These are phyloP conservation scores for Urochloa ruziziensis DNA, from an alignment of 176 grass and related monocot species.

Conservation along the genomic window DNA sequence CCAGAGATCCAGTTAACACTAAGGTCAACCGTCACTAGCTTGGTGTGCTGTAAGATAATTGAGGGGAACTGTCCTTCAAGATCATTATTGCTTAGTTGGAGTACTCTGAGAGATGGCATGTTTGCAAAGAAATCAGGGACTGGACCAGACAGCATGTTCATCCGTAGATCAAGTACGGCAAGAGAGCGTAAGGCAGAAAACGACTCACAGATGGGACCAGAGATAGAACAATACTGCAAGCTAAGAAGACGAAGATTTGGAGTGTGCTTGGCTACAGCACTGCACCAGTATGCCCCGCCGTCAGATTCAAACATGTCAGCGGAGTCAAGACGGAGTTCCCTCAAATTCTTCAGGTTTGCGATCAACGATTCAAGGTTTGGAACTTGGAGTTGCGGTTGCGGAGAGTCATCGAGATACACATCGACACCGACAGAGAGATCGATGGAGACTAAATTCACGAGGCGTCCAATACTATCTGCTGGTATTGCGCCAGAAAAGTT, in stretches of 20 bases:
- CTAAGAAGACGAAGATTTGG: background rate
- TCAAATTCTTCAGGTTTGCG: background rate
- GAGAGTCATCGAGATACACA: too few species aligned
- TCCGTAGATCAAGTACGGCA: background rate
- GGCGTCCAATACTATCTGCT: too few species aligned
- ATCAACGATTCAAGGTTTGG: too few species aligned
- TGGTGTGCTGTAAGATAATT: background rate
- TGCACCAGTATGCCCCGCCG: background rate
- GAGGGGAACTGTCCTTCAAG: background rate
- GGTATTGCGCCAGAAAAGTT: too few species aligned
- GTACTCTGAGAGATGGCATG: background rate
- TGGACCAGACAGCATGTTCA: background rate
- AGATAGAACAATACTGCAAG: too few species aligned
- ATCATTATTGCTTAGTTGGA: background rate
- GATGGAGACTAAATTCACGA: too few species aligned
- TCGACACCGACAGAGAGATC: too few species aligned
- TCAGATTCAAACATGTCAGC: background rate
- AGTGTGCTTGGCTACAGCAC: background rate
- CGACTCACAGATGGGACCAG: background rate
- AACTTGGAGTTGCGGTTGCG: too few species aligned
- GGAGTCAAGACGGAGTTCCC: background rate
- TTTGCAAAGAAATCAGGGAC: background rate
- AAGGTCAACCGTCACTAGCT: background rate
- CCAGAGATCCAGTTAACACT: background rate
- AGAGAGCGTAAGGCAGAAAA: background rate